phyloP scores from a whole-genome alignment of 257 asterid species.

The Cordia subcordata region DNA sequence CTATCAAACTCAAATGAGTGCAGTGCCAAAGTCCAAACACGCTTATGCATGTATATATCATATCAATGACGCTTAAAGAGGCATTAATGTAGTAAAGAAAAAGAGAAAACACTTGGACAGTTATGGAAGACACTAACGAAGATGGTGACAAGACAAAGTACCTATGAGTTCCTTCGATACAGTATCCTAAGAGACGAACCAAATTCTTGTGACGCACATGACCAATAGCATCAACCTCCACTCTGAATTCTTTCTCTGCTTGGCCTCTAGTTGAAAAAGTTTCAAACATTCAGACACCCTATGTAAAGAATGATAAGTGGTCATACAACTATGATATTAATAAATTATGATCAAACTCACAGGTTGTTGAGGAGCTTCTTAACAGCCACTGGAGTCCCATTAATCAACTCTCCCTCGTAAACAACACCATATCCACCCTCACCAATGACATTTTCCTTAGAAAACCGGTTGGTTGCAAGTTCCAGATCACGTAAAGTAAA shows the following conservation, averaged over 20 bases:
- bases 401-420: constrained; percentile 66
- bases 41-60: too few species aligned
- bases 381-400: constrained; percentile 85
- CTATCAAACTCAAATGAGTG: too few species aligned
- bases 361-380: constrained; percentile 89
- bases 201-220: constrained; percentile 92
- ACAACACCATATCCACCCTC: constrained; percentile 99
- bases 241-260: constrained; percentile 93
- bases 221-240: constrained; percentile 97
- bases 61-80: too few species aligned
- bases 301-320: background rate
- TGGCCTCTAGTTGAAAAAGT: constrained; percentile 55
- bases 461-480: constrained; percentile 71
- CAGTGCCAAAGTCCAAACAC: too few species aligned
- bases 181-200: constrained; percentile 94
- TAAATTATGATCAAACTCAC: constrained; percentile 44
- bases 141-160: constrained; percentile 15
- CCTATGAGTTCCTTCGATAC: constrained; percentile 99
- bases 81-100: too few species aligned
- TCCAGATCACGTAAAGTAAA: constrained; percentile 88
- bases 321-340: background rate
- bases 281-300: background rate
- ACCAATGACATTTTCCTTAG: constrained; percentile 82
- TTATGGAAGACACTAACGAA: background rate
- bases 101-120: too few species aligned